Conservation (phyloP, 2,329 filamentous ascomycete species). For the Fusarium sp. region DNA sequence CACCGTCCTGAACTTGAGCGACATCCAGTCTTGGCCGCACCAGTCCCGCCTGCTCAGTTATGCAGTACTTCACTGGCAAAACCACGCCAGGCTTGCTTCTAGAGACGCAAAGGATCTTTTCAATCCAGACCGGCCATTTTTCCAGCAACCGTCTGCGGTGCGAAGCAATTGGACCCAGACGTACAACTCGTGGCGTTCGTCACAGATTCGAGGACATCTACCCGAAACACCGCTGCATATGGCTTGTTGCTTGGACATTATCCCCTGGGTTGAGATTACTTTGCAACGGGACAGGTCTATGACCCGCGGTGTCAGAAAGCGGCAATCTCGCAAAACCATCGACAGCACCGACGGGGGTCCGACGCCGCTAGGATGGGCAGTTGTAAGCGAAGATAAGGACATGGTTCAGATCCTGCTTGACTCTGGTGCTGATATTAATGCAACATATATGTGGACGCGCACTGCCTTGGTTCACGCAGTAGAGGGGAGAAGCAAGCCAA, state of each 20-base stretch:
- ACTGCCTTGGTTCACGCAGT: background rate
- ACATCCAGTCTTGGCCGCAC: background rate
- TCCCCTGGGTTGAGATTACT: background rate
- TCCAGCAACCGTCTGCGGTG: background rate
- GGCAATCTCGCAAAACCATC: background rate
- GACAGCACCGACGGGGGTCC: background rate
- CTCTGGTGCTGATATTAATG: background rate
- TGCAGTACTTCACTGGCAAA: background rate
- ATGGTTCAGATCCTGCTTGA: background rate
- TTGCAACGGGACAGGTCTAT: background rate
- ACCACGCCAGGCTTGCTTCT: background rate
- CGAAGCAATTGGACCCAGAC: background rate
- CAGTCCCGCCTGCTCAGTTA: background rate
- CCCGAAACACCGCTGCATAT: background rate
- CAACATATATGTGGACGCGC: accelerated
- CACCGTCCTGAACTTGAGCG: background rate
- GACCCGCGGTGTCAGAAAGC: accelerated
- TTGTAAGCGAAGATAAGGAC: background rate
- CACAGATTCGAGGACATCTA: too few species aligned
- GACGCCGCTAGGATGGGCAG: background rate
- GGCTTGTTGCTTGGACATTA: background rate
- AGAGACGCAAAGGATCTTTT: background rate
- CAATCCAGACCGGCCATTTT: background rate
- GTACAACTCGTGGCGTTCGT: accelerated
- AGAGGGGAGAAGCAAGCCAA: background rate